Conservation (phyloP, 2,329 filamentous ascomycete species). For the Chaetomium sp. region DNA sequence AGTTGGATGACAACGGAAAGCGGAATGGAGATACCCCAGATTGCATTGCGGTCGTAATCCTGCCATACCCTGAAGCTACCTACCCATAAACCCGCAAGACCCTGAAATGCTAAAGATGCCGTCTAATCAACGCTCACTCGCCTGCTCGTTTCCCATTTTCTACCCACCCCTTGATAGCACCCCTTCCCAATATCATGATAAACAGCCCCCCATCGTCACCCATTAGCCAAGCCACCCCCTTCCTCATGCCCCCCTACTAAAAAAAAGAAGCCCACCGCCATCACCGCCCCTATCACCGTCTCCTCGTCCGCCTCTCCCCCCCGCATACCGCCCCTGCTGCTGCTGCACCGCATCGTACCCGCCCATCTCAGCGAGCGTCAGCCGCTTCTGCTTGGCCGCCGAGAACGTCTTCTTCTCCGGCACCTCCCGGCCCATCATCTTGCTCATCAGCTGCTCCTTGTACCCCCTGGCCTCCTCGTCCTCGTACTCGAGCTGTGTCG, state of each 20-base stretch:
- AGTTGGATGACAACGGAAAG: background rate
- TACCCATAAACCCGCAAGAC: constrained; percentile 1
- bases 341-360: constrained; percentile 20
- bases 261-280: background rate
- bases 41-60: constrained; percentile 17
- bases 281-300: constrained; percentile 6
- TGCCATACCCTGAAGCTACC: background rate
- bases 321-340: constrained; percentile 9
- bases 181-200: background rate
- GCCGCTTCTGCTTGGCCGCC: constrained; percentile 16
- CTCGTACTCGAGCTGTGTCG: constrained; percentile 58
- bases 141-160: background rate
- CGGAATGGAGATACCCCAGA: constrained; percentile 20
- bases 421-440: constrained; percentile 41
- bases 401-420: background rate
- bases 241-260: too few species aligned
- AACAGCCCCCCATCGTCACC: too few species aligned
- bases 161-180: background rate
- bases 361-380: constrained; percentile 27
- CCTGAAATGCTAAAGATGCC: constrained; percentile 1
- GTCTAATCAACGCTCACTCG: constrained; percentile 1
- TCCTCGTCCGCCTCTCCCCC: constrained; percentile 21
- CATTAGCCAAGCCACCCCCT: background rate
- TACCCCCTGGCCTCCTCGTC: constrained; percentile 52
- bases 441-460: constrained; percentile 49